Base-by-base conservation (phyloP, 2,329 filamentous ascomycete species). In the Plenodomus biglobosus region DNA sequence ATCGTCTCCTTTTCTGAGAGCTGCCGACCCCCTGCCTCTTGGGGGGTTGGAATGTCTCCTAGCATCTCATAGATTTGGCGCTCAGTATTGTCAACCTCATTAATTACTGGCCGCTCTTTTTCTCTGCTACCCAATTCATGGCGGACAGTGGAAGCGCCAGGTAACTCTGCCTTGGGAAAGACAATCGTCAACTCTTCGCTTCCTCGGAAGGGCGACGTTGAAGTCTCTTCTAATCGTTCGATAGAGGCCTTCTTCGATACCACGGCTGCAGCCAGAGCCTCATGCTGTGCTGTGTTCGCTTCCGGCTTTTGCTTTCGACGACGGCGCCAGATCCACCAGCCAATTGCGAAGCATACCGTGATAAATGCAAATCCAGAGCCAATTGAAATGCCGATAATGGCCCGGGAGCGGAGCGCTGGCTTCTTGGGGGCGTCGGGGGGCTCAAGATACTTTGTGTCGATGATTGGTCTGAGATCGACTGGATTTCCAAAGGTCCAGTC, bases 31-130 rank as follows among this genome's bases (percentile, higher is more conserved):
- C 73, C 76, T 39, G 76, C 76, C 62, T 79, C 75, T 50, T 77
- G 78, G 44, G 77, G 75, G 36, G 76, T 74, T 15, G 78, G 79
- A 64, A 84, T 78, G 8, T 81, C 80, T 1, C 82, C 81, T 0
- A 78, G 77, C 63, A 78, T 82, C 38, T 77, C 81, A 44, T 70
- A 76, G 8, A 79, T 62, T 21, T 67, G 65, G 15, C 56, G 55
- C 49, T 73, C 68, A n/a, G 64, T 65, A 19, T 66, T 66, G 10
- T 70, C 73, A 17, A 62, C 68, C 44, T 75, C 73, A 22, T 47
- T 46, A 3, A 55, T 45, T 7, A 48, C 44, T 3, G 54, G 55
- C 44, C 60, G 52, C 24, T 61, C 56, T 44, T 61, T 62, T 8
- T 36, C 42, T 19, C 48, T 52, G 20, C 48, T 50, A 18, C 48